Conservation (phyloP, 1,284 basidiomycete genomes). For the Leccinum griseonigrum region DNA sequence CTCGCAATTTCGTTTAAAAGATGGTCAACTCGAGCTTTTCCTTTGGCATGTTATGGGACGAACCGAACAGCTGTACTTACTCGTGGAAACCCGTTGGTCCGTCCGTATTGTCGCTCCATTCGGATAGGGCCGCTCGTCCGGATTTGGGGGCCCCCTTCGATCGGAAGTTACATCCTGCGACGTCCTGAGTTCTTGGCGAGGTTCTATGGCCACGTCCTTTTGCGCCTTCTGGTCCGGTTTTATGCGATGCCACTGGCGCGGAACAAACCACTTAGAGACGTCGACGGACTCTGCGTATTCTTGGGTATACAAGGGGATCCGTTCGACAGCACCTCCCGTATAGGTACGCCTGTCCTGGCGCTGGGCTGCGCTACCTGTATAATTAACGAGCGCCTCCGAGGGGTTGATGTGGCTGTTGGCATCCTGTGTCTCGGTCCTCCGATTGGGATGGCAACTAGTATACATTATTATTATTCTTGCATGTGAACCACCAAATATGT, state of each 20-base stretch:
- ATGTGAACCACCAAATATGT: constrained; percentile 44
- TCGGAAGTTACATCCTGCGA: constrained; percentile 13
- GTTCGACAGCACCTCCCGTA: constrained; percentile 1
- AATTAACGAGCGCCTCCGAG: constrained; percentile 11
- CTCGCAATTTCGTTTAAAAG: constrained; percentile 37
- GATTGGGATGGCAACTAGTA: constrained; percentile 1
- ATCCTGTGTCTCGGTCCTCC: constrained; percentile 10
- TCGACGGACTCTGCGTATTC: background rate
- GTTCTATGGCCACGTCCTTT: constrained; percentile 6
- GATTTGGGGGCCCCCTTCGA: constrained; percentile 25
- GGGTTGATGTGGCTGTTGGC: constrained; percentile 9
- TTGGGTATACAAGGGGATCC: constrained; percentile 8
- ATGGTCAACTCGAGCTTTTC: constrained; percentile 40
- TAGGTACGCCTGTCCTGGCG: constrained; percentile 15
- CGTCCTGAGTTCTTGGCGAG: constrained; percentile 23
- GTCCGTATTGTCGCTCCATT: constrained; percentile 30
- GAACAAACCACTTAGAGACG: constrained; percentile 3
- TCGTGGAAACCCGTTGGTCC: constrained; percentile 39
- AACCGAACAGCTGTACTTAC: constrained; percentile 40
- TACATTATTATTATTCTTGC: constrained; percentile 11
- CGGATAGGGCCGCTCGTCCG: constrained; percentile 32
- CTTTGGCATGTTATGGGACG: constrained; percentile 38
- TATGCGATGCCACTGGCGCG: constrained; percentile 8
- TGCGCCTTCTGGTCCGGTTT: constrained; percentile 14
- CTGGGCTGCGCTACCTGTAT: constrained; percentile 3